Percentiles rank a stretch among this genome's conserved stretches.
These are phyloP conservation scores for Heterobasidion occidentale DNA, from an alignment of 1,284 basidiomycete species.

Conservation along the genomic window DNA sequence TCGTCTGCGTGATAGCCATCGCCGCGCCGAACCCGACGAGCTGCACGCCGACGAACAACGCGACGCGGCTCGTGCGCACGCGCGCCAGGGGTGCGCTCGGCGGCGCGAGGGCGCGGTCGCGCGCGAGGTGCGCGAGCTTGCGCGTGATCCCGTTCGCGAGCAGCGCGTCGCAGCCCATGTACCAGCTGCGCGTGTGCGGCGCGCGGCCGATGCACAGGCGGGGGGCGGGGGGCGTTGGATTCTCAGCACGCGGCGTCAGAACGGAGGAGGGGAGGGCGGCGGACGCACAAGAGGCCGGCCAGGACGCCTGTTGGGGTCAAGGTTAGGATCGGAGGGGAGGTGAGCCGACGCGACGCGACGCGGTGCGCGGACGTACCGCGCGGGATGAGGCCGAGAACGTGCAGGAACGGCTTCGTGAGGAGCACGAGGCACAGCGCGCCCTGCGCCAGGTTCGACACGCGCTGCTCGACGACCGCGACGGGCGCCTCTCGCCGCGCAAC, in stretches of 20 bases:
- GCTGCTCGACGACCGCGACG: conserved; percentile 80
- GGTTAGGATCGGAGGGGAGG: too few species aligned
- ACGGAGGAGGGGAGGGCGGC: neutral
- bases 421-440: conserved; percentile 76
- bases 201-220: neutral
- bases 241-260: too few species aligned
- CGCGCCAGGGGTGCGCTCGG: conserved; percentile 61
- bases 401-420: conserved; percentile 76
- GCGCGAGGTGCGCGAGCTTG: conserved; percentile 78
- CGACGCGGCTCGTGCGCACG: conserved; percentile 70
- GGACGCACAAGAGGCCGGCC: conserved; percentile 64
- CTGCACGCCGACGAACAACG: conserved; percentile 77
- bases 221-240: too few species aligned
- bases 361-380: conserved; percentile 33
- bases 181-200: conserved; percentile 51
- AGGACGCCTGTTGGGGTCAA: too few species aligned
- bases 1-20: conserved; percentile 89
- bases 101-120: conserved; percentile 61
- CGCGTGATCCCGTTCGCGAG: conserved; percentile 79
- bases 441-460: conserved; percentile 83
- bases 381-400: conserved; percentile 71
- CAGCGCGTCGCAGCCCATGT: conserved; percentile 84
- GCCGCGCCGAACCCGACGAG: conserved; percentile 84
- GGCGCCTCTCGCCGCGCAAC: conserved; percentile 44
- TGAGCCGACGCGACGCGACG: neutral